phyloP scores from a whole-genome alignment of 208 protist species.

The Trichomonas vaginalis region DNA sequence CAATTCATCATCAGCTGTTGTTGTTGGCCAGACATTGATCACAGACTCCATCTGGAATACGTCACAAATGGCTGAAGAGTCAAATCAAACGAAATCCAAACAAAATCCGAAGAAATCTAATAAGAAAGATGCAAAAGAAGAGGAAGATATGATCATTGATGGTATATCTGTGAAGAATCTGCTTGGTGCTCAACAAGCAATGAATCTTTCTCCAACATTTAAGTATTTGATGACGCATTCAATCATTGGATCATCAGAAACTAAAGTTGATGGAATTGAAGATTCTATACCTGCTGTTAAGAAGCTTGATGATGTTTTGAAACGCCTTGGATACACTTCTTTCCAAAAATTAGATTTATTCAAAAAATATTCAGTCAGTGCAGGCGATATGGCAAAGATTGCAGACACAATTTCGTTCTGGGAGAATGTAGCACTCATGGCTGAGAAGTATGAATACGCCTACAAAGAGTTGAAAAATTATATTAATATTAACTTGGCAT shows the following conservation, averaged over 20 bases:
- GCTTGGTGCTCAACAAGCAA: not conserved
- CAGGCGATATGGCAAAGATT: not conserved
- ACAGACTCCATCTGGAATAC: not conserved
- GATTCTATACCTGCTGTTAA: not conserved
- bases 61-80: not conserved
- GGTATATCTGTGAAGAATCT: not conserved
- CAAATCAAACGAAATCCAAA: not conserved
- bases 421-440: not conserved
- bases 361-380: not conserved
- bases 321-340: not conserved
- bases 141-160: not conserved
- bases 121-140: not conserved
- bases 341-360: not conserved
- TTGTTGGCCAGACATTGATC: not conserved
- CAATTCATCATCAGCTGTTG: not conserved
- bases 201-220: not conserved
- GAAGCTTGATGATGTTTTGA: not conserved
- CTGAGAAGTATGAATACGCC: not conserved
- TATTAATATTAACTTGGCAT: not conserved
- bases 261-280: not conserved
- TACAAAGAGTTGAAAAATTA: not conserved
- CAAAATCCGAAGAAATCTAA: not conserved
- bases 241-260: not conserved
- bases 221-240: not conserved
- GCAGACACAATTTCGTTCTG: not conserved